A percentile compares a stretch with the other conserved stretches of the same genome.
Evolutionary conservation across 164 flowering plant species (phyloP).

Genomic region (Vitis amurensis): DNA sequence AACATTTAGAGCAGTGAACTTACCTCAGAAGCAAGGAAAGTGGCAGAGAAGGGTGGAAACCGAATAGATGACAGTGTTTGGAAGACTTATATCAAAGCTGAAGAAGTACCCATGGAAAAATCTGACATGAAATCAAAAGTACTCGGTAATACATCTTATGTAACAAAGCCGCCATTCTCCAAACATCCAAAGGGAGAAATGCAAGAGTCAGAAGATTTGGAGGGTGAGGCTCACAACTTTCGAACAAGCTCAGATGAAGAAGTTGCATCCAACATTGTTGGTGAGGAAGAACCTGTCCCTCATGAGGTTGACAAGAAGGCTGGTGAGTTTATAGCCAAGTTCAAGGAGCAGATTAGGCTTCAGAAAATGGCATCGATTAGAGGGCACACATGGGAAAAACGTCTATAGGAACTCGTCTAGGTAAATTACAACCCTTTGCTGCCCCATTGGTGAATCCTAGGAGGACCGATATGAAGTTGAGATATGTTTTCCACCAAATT

Average conservation of each 20-base stretch:
- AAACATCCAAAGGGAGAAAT: constrained; percentile 19
- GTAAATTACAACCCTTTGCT: constrained; percentile 14
- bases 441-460: background rate
- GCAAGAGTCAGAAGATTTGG: constrained; percentile 20
- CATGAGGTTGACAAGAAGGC: constrained; percentile 62
- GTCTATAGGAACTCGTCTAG: constrained; percentile 16
- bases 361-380: constrained; percentile 39
- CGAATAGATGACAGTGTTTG: constrained; percentile 11
- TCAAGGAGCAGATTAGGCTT: constrained; percentile 56
- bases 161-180: constrained; percentile 12
- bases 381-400: constrained; percentile 26
- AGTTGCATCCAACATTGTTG: background rate
- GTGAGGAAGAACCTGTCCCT: constrained; percentile 23
- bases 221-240: constrained; percentile 21
- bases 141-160: background rate
- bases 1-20: constrained; percentile 38
- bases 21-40: background rate
- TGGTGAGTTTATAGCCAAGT: constrained; percentile 64
- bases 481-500: background rate
- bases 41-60: constrained; percentile 15
- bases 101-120: constrained; percentile 7
- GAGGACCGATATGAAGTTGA: background rate
- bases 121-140: constrained; percentile 6
- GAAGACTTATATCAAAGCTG: constrained; percentile 15
- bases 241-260: constrained; percentile 24